phyloP scores from a whole-genome alignment of 768 basidiomycete species.

The Lepiota venenata region DNA sequence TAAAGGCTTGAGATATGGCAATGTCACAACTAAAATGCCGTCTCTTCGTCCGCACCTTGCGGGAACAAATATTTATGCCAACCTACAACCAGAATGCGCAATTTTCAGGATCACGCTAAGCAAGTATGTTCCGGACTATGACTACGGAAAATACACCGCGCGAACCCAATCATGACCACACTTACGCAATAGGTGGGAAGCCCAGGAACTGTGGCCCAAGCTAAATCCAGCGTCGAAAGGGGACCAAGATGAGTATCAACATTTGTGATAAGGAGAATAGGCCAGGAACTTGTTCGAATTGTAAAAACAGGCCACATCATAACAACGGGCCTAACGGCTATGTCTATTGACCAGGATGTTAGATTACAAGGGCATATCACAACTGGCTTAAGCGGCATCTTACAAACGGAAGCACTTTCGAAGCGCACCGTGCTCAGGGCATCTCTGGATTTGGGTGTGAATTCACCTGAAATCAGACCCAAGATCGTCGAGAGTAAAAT shows the following conservation, averaged over 20 bases:
- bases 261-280: slow-evolving; percentile 50
- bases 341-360: slow-evolving; percentile 44
- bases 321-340: slow-evolving; percentile 74
- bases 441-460: slow-evolving; percentile 51
- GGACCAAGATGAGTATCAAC: slow-evolving; percentile 80
- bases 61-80: slow-evolving; percentile 28
- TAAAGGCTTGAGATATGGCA: slow-evolving; percentile 78
- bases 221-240: slow-evolving; percentile 78
- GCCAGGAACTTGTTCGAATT: slow-evolving; percentile 65
- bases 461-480: slow-evolving; percentile 50
- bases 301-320: slow-evolving; percentile 89
- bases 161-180: slow-evolving; percentile 80
- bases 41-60: slow-evolving; percentile 23
- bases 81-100: slow-evolving; percentile 71
- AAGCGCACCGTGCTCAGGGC: slow-evolving; percentile 63
- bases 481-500: too few species aligned
- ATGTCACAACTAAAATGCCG: slow-evolving; percentile 56
- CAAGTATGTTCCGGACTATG: slow-evolving; percentile 80
- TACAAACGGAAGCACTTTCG: slow-evolving; percentile 74
- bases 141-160: slow-evolving; percentile 73
- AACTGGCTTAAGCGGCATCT: slow-evolving; percentile 20
- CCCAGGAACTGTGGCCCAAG: slow-evolving; percentile 85
- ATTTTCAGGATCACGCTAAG: slow-evolving; percentile 63
- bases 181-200: slow-evolving; percentile 71
- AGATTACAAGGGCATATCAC: neutral